Evolutionary conservation across 805 yeast genomes (phyloP).

Genomic region (Wickerhamomyces subpelliculosus): DNA sequence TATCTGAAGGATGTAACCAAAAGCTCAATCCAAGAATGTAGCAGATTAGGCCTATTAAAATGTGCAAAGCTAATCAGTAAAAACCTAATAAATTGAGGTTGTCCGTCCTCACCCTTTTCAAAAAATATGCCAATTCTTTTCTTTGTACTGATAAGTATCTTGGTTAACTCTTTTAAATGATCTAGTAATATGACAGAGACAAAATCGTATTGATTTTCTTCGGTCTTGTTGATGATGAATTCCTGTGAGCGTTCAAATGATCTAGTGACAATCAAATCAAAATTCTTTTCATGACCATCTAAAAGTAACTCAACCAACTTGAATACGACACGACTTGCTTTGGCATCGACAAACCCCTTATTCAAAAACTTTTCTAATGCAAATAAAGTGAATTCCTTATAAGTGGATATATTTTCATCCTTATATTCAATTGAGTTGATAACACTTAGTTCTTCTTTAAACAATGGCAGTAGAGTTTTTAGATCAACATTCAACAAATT

Average conservation of each 20-base stretch:
- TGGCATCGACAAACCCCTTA: conserved; percentile 25
- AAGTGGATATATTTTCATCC: conserved; percentile 46
- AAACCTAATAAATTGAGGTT: conserved; percentile 16
- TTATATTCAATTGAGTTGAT: conserved; percentile 40
- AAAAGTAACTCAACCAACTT: conserved; percentile 38
- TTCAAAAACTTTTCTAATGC: conserved; percentile 41
- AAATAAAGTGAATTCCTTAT: conserved; percentile 46
- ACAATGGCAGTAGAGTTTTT: conserved; percentile 35
- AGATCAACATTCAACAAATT: conserved; percentile 44
- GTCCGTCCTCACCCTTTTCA: conserved; percentile 8
- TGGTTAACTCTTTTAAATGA: conserved; percentile 18
- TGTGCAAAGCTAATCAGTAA: conserved; percentile 15
- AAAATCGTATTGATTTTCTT: conserved; percentile 11
- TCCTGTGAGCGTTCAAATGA: conserved; percentile 31
- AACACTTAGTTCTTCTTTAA: conserved; percentile 53
- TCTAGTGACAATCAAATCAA: conserved; percentile 35
- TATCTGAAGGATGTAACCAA: conserved; percentile 15
- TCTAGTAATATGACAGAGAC: conserved; percentile 16
- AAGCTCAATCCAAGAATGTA: conserved; percentile 15
- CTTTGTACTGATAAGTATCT: conserved; percentile 10
- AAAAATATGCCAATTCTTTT: conserved; percentile 6
- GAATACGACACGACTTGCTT: conserved; percentile 37
- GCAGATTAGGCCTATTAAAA: conserved; percentile 15
- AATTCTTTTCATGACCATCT: conserved; percentile 52
- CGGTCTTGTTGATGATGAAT: conserved; percentile 5